Percentiles rank a stretch among this genome's conserved stretches.
These are phyloP conservation scores for Boletus rufocinnamomeus DNA, from an alignment of 768 basidiomycete genomes.

Conservation along the genomic window DNA sequence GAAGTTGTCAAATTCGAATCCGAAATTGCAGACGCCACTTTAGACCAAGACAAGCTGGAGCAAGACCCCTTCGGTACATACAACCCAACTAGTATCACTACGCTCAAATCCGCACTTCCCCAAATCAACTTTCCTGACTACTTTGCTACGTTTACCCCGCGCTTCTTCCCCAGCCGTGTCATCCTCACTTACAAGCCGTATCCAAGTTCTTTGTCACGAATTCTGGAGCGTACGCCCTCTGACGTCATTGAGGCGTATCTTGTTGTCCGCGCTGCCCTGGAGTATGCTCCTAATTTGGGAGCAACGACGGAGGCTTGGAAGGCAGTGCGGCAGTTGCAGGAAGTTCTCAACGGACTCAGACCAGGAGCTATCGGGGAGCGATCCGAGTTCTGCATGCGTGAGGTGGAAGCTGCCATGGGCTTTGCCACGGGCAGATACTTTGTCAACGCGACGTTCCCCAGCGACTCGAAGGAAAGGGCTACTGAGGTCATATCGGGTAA, in stretches of 20 bases:
- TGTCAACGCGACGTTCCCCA: conserved; percentile 79
- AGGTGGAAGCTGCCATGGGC: conserved; percentile 76
- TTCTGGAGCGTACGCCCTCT: conserved; percentile 66
- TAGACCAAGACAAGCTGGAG: conserved; percentile 75
- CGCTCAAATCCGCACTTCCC: conserved; percentile 67
- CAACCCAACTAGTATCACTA: conserved; percentile 74
- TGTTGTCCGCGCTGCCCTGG: conserved; percentile 69
- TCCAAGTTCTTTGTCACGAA: conserved; percentile 60
- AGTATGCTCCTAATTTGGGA: conserved; percentile 71
- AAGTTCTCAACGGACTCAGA: conserved; percentile 80
- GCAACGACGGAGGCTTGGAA: conserved; percentile 77
- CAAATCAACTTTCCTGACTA: conserved; percentile 85
- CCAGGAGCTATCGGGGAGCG: conserved; percentile 84
- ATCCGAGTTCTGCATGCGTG: conserved; percentile 76
- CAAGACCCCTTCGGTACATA: conserved; percentile 87
- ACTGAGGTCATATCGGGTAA: conserved; percentile 80
- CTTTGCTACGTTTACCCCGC: conserved; percentile 80
- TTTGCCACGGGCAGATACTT: conserved; percentile 90
- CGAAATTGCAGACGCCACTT: conserved; percentile 71
- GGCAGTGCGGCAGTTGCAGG: conserved; percentile 66
- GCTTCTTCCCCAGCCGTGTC: conserved; percentile 71
- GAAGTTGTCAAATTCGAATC: conserved; percentile 78
- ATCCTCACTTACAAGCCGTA: conserved; percentile 86
- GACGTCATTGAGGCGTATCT: conserved; percentile 88
- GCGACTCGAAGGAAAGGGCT: conserved; percentile 76